Evolutionary conservation across 169 alveolate genomes (phyloP).

Genomic region (Cryptosporidium parvum): DNA sequence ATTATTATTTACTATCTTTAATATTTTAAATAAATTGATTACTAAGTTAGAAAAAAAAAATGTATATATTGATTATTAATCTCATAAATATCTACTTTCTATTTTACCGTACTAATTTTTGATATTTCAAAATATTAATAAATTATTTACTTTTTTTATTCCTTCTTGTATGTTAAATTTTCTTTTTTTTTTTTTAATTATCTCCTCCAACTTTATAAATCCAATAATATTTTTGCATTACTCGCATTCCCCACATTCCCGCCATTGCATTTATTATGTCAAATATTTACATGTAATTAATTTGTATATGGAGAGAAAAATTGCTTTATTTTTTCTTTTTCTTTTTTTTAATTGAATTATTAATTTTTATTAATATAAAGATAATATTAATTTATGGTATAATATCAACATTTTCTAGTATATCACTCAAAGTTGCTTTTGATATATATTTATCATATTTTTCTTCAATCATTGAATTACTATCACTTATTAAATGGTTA

Average conservation of each 20-base stretch:
- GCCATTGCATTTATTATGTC: neutral
- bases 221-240: neutral
- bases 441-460: conserved; percentile 34
- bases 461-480: neutral
- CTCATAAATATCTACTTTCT: too few relatives aligned
- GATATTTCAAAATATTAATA: too few relatives aligned
- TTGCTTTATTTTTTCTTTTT: neutral
- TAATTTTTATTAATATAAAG: too few relatives aligned
- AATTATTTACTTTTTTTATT: too few relatives aligned
- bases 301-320: neutral
- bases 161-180: neutral
- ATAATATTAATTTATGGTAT: conserved; percentile 6
- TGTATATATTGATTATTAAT: too few relatives aligned
- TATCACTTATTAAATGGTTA: neutral
- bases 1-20: too few relatives aligned
- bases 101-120: too few relatives aligned
- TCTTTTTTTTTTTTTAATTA: neutral
- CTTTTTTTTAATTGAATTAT: too few relatives aligned
- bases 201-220: neutral
- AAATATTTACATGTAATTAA: neutral
- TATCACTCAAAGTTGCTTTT: conserved; percentile 32
- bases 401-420: conserved; percentile 43
- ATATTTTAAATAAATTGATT: too few relatives aligned
- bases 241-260: neutral
- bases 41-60: too few relatives aligned